Percentiles rank a stretch among this genome's conserved stretches.
Conservation (phyloP, 768 basidiomycete species). For the Tylopilus rubrobrunneus region DNA sequence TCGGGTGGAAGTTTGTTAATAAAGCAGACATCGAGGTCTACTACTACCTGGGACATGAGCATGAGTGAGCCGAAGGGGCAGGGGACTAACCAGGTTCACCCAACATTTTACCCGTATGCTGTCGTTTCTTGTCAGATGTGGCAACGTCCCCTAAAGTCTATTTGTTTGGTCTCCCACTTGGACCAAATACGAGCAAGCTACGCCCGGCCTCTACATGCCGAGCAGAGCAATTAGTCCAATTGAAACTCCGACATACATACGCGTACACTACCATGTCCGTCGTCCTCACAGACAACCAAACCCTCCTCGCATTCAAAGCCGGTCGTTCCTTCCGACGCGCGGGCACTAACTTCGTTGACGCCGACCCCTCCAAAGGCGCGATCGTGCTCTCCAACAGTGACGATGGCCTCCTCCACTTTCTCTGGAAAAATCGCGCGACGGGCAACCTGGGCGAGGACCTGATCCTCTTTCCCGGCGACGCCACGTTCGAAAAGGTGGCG, state of each 20-base stretch:
- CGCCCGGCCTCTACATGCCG: too few relatives aligned
- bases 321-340: constrained; percentile 72
- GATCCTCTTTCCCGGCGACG: constrained; percentile 85
- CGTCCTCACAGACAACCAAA: constrained; percentile 27
- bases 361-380: constrained; percentile 68
- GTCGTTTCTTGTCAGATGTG: too few relatives aligned
- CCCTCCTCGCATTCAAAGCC: constrained; percentile 54
- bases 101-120: too few relatives aligned
- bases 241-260: constrained; percentile 23
- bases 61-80: too few relatives aligned
- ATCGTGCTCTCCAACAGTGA: constrained; percentile 65
- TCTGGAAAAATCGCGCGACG: constrained; percentile 73
- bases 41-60: too few relatives aligned
- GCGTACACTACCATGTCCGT: constrained; percentile 20
- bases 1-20: too few relatives aligned
- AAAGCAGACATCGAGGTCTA: too few relatives aligned
- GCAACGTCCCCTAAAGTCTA: too few relatives aligned
- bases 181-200: too few relatives aligned
- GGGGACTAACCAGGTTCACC: too few relatives aligned
- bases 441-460: constrained; percentile 70
- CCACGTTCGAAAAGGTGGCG: constrained; percentile 70
- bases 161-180: too few relatives aligned
- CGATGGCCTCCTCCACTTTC: constrained; percentile 73
- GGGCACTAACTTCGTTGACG: constrained; percentile 64
- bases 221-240: not conserved